Evolutionary conservation across 176 grass and related monocot genomes (phyloP).

Genomic region (Zoysia japonica): DNA sequence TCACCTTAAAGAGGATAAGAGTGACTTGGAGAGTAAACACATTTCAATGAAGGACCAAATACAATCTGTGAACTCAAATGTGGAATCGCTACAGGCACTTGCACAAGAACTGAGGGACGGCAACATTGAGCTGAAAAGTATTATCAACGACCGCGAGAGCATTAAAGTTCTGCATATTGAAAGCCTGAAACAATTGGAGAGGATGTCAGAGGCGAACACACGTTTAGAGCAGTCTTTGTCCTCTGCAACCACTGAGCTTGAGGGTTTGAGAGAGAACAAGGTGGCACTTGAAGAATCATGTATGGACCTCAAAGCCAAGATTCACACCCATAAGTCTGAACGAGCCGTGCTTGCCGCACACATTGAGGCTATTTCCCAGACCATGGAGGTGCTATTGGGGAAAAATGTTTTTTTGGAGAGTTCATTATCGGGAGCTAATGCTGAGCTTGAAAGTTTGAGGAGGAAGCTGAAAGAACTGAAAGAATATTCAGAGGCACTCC

Average conservation of each 20-base stretch:
- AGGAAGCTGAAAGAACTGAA: conserved; percentile 58
- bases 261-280: conserved; percentile 58
- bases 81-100: conserved; percentile 64
- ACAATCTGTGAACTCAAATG: conserved; percentile 65
- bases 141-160: conserved; percentile 67
- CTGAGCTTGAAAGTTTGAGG: conserved; percentile 60
- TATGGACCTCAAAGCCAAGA: conserved; percentile 53
- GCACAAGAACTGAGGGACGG: conserved; percentile 69
- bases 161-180: conserved; percentile 48
- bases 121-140: conserved; percentile 79
- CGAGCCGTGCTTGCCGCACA: conserved; percentile 54
- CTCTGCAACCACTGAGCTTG: conserved; percentile 58
- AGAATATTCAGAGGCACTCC: conserved; percentile 48
- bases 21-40: conserved; percentile 69
- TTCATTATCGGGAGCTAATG: conserved; percentile 68
- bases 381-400: conserved; percentile 55
- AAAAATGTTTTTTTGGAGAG: conserved; percentile 81
- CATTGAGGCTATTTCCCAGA: conserved; percentile 63
- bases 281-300: conserved; percentile 60
- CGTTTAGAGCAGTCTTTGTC: conserved; percentile 67
- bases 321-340: conserved; percentile 55
- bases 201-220: conserved; percentile 64
- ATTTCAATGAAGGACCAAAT: conserved; percentile 65
- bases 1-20: conserved; percentile 63
- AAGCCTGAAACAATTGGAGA: conserved; percentile 61